Conservation (phyloP, 306 rosid species). For the Medicago lupulina region DNA sequence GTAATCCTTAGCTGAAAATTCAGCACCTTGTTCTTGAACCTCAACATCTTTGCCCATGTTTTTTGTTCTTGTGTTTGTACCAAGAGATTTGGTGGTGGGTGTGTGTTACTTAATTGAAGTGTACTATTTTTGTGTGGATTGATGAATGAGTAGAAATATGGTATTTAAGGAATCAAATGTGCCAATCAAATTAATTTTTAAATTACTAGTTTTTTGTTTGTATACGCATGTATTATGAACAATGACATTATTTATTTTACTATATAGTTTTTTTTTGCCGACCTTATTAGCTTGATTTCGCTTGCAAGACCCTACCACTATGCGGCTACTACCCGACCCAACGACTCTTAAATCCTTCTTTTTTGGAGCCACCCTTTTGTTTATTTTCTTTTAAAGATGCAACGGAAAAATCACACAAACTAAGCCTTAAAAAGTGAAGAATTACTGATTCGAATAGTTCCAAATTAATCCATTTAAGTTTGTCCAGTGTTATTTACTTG, state of each 20-base stretch:
- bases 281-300: slow-evolving; percentile 61
- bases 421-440: too few relatives aligned
- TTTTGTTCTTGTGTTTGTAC: not conserved
- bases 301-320: slow-evolving; percentile 73
- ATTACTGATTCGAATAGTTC: too few relatives aligned
- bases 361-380: not conserved
- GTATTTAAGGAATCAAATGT: slow-evolving; percentile 56
- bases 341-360: slow-evolving; percentile 44
- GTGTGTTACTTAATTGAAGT: not conserved
- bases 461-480: too few relatives aligned
- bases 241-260: not conserved
- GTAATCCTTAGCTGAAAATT: slow-evolving; percentile 73
- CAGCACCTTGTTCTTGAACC: slow-evolving; percentile 55
- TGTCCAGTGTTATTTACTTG: too few relatives aligned
- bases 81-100: not conserved
- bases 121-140: not conserved
- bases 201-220: not conserved
- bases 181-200: slow-evolving; percentile 8
- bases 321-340: slow-evolving; percentile 28
- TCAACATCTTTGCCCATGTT: slow-evolving; percentile 81
- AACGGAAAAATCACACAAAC: too few relatives aligned
- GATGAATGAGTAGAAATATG: slow-evolving; percentile 30
- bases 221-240: not conserved
- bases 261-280: slow-evolving; percentile 55
- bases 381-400: not conserved